A percentile compares a stretch with the other conserved stretches of the same genome.
phyloP scores from a whole-genome alignment of 768 basidiomycete genomes.

The Lentinula boryana region DNA sequence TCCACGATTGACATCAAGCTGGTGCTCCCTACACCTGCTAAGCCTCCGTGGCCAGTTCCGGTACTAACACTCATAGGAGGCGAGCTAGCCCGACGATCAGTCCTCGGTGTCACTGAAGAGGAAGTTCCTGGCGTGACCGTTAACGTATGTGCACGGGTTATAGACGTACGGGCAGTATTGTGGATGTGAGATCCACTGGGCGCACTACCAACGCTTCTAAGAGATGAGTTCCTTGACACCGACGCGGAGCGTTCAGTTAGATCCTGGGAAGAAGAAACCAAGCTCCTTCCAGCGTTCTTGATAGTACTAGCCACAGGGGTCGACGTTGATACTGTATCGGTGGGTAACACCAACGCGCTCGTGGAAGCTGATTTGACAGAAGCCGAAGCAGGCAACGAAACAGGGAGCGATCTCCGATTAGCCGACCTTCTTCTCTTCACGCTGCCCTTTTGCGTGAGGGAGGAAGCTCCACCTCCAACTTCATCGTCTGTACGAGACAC shows the following conservation, averaged over 20 bases:
- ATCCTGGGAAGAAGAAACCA: not conserved
- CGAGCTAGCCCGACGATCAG: slow-evolving; percentile 13
- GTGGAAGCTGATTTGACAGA: not conserved
- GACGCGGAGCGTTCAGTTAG: not conserved
- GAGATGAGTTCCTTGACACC: slow-evolving; percentile 24
- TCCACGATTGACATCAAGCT: slow-evolving; percentile 71
- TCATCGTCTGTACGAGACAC: not conserved
- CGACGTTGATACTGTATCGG: not conserved
- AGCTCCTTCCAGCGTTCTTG: not conserved
- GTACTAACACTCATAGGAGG: slow-evolving; percentile 9
- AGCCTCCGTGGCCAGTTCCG: not conserved
- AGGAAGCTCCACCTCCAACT: not conserved
- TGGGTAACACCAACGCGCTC: not conserved
- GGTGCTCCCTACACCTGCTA: slow-evolving; percentile 10
- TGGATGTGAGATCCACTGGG: slow-evolving; percentile 8
- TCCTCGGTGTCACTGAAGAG: not conserved
- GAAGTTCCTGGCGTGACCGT: not conserved
- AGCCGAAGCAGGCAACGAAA: not conserved
- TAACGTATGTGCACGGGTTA: not conserved
- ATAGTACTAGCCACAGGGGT: not conserved
- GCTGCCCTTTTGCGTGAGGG: slow-evolving; percentile 3
- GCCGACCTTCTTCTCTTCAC: slow-evolving; percentile 2
- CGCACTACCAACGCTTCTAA: slow-evolving; percentile 24
- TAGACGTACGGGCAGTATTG: not conserved
- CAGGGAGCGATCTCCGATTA: not conserved